Base-by-base conservation (phyloP, 2,329 filamentous ascomycete genomes). In the Neocatenulostroma microsporum region DNA sequence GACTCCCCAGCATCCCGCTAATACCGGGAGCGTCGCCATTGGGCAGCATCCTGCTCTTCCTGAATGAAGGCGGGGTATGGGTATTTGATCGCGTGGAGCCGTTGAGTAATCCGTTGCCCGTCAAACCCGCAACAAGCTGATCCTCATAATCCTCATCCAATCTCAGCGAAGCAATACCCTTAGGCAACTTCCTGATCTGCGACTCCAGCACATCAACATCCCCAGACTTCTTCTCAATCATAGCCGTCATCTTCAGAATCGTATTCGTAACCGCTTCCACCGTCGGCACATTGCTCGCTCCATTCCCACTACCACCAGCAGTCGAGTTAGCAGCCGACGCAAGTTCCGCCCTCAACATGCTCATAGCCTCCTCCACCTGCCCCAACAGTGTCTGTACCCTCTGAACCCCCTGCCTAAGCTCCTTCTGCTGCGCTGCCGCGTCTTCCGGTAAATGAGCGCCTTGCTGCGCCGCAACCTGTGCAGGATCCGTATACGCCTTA, bases 241-340 rank as follows among this genome's bases (percentile, higher is more conserved):
- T 89, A 41, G 70, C 75, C 21, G 88, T 95, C 82, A 98, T 88
- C 56, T 91, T 94, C 40, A 72, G 70, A 47, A 98, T 94, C 1
- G 91, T 98, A 41, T 84, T 84, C 49, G 88, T 81, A 14, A 98
- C 84, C 0, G 86, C 85, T 51, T 95, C 91, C 8, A 95, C 84
- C 0, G 88, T 95, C 0, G 91, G 91, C n/a, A n/a, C n/a, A n/a
- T n/a, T n/a, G n/a, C n/a, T n/a, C 4, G 80, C 74, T 33, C 72
- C 40, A 12, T 27, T 69, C 67, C 39, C 41, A 43, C 40, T 42
- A 26, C 49, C 37, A 12, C 37, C 47, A 14, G 34, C 33, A n/a
- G n/a, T n/a, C n/a, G n/a, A n/a, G n/a, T n/a, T n/a, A n/a, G n/a
- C n/a, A 3, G 66, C 57, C 14, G 76, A 72, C 1, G 82, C 80